A percentile compares a stretch with the other conserved stretches of the same genome.
Conservation (phyloP, 768 basidiomycete genomes). For the Hemileccinum impolitum region DNA sequence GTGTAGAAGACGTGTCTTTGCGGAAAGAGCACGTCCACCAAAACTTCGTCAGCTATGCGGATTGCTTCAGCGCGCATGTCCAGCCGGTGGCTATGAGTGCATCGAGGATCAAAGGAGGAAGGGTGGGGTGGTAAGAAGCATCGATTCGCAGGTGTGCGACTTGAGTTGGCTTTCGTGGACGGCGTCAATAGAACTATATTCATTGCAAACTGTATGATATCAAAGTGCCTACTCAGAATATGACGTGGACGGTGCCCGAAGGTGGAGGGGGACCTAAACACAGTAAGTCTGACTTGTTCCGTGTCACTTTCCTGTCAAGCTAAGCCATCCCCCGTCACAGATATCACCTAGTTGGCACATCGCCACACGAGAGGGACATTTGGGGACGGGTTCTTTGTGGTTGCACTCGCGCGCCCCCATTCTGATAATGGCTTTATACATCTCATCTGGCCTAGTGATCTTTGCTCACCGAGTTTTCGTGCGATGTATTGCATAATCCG, state of each 20-base stretch:
- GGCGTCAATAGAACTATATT: slow-evolving; percentile 66
- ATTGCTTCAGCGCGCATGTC: slow-evolving; percentile 89
- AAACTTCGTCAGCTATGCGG: slow-evolving; percentile 82
- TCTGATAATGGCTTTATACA: no score
- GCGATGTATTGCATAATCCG: no score
- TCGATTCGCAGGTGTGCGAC: slow-evolving; percentile 82
- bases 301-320: background rate
- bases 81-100: slow-evolving; percentile 97
- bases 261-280: slow-evolving; percentile 96
- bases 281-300: slow-evolving; percentile 52
- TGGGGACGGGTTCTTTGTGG: no score
- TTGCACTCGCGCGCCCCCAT: no score
- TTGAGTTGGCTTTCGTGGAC: background rate
- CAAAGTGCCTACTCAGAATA: slow-evolving; percentile 95
- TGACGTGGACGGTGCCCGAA: slow-evolving; percentile 96
- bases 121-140: slow-evolving; percentile 81
- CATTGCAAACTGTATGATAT: slow-evolving; percentile 94
- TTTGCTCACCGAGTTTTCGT: no score
- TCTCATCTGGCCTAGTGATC: no score
- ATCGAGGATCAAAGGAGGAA: slow-evolving; percentile 60
- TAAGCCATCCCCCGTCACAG: background rate
- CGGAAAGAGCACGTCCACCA: slow-evolving; percentile 65
- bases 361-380: no score
- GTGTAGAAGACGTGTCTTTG: slow-evolving; percentile 40
- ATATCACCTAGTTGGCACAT: slow-evolving; percentile 13